These are phyloP conservation scores for Kondoa subrosea DNA, from an alignment of 768 basidiomycete genomes.

Conservation along the genomic window DNA sequence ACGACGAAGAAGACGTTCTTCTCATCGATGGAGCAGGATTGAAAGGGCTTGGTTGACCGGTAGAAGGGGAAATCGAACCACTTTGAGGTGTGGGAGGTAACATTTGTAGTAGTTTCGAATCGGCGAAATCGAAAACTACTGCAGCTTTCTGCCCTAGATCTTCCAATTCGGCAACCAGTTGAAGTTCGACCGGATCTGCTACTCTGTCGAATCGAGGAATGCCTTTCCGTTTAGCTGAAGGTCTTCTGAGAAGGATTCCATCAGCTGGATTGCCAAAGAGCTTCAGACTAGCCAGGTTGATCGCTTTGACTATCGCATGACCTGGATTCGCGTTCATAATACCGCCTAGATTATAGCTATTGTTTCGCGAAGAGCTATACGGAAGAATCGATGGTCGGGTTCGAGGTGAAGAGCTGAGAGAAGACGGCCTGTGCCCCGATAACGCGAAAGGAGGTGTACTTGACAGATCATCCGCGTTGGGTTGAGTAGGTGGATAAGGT, in stretches of 20 bases:
- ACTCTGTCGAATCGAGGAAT: conserved; percentile 24
- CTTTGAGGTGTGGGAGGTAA: conserved; percentile 23
- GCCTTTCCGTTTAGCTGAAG: conserved; percentile 27
- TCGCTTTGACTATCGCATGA: conserved; percentile 32
- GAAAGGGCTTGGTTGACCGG: conserved; percentile 13
- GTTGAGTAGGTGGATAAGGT: conserved; percentile 22
- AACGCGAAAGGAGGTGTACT: conserved; percentile 33
- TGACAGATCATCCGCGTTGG: conserved; percentile 28
- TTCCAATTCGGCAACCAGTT: conserved; percentile 44
- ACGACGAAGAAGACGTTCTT: background rate
- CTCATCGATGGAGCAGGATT: conserved; percentile 11
- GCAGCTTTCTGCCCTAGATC: conserved; percentile 91
- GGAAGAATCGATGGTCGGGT: conserved; percentile 24
- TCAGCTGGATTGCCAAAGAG: conserved; percentile 31
- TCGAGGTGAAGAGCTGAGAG: conserved; percentile 19
- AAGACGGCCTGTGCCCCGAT: conserved; percentile 21
- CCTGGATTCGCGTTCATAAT: conserved; percentile 25
- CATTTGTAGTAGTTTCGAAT: conserved; percentile 69
- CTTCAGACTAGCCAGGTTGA: conserved; percentile 34
- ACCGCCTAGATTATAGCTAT: conserved; percentile 24
- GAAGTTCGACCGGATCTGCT: conserved; percentile 22
- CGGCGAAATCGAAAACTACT: conserved; percentile 81
- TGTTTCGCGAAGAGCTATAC: conserved; percentile 23
- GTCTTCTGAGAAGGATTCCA: conserved; percentile 27
- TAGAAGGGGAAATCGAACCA: conserved; percentile 26